Evolutionary conservation across 108 stramenopile species (phyloP), one percentile per base, ranked within the genome.

Genomic region (Asterionellopsis glacialis): DNA sequence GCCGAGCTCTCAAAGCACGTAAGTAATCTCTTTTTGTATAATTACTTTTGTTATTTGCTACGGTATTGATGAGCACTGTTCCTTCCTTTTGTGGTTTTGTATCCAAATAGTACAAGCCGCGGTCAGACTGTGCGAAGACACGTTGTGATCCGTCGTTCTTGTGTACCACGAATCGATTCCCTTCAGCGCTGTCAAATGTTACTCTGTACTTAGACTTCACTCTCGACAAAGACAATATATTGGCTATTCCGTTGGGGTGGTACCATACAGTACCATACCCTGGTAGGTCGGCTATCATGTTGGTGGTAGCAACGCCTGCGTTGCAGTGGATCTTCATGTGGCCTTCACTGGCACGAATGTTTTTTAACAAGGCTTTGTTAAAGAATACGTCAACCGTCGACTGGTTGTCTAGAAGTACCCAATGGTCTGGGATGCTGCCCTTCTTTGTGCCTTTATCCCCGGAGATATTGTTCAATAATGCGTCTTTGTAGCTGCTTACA

Each of bases 371-470:
- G 7, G 26, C 15, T 13, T 33, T 1, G 57, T 79, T 79, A 47
- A 41, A 22, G 45, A 79, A 70, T 13, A 75, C 61, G 47, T 79
- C 65, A 22, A 70, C 54, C 9, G 78, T 68, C 1, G 73, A 74
- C 50, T 79, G 78, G 45, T 57, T 74, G 45, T 79, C 78, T 0
- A 77, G 45, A 14, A 77, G 45, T 0, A 77, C 64, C 75, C 59
- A n/a, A n/a, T n/a, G 64, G n/a, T n/a, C n/a, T n/a, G n/a, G n/a
- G n/a, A n/a, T n/a, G n/a, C n/a, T n/a, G n/a, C n/a, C n/a, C n/a
- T n/a, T n/a, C n/a, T n/a, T n/a, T n/a, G n/a, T n/a, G n/a, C n/a
- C n/a, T n/a, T n/a, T n/a, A n/a, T n/a, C n/a, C n/a, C n/a, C n/a
- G n/a, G n/a, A n/a, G n/a, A n/a, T n/a, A n/a, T n/a, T n/a, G n/a